Evolutionary conservation across 192 early-diverging fungal species (phyloP).

Genomic region (Umbelopsis vinacea): DNA sequence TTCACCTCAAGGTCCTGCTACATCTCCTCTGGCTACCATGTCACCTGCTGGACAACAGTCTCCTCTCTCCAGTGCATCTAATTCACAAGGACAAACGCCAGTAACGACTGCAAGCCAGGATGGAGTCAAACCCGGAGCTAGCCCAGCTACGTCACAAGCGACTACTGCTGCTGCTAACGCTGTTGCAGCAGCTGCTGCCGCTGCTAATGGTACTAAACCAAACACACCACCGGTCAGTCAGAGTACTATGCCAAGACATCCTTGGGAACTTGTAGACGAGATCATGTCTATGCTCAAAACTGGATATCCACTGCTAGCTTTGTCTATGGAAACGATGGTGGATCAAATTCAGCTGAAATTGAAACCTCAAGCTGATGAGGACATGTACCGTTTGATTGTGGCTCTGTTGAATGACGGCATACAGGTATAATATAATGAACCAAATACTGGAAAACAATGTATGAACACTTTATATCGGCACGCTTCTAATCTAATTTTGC

Average conservation of each 20-base stretch:
- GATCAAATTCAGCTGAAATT: slow-evolving; percentile 95
- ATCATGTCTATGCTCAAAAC: slow-evolving; percentile 96
- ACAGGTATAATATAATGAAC: slow-evolving; percentile 56
- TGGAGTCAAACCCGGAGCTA: background rate
- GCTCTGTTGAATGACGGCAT: slow-evolving; percentile 91
- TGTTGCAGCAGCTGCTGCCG: slow-evolving; percentile 12
- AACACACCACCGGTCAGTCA: slow-evolving; percentile 33
- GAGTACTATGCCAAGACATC: slow-evolving; percentile 52
- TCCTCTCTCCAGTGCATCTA: slow-evolving; percentile 28
- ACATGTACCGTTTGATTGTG: slow-evolving; percentile 95
- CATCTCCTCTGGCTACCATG: slow-evolving; percentile 7
- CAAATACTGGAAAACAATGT: background rate
- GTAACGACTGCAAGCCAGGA: slow-evolving; percentile 1
- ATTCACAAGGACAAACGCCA: slow-evolving; percentile 16
- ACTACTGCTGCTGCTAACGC: slow-evolving; percentile 7
- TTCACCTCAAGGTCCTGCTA: slow-evolving; percentile 4
- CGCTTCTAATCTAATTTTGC: background rate
- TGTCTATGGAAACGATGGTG: slow-evolving; percentile 98
- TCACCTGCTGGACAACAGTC: slow-evolving; percentile 21
- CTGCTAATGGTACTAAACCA: slow-evolving; percentile 23
- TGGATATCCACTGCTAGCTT: slow-evolving; percentile 87
- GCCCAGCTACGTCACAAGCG: background rate
- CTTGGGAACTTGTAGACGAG: slow-evolving; percentile 92
- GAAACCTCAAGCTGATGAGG: slow-evolving; percentile 95
- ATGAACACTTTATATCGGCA: too few relatives aligned